Base-by-base conservation (phyloP, 176 grass and related monocot genomes). In the Bolboschoenus planiculmis region DNA sequence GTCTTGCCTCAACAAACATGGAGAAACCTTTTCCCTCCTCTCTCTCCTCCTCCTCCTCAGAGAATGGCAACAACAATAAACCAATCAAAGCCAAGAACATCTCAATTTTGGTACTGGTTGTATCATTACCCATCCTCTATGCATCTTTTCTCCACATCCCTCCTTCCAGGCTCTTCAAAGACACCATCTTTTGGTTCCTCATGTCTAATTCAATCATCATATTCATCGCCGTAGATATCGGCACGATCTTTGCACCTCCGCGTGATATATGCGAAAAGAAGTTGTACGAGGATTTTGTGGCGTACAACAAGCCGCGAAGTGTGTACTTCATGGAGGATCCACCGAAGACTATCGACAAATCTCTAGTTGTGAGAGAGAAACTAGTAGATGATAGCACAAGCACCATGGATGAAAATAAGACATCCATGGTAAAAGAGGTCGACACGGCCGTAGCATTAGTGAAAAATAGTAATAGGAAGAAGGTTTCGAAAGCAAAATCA, bases 171-270 rank as follows among this genome's bases (percentile, higher is more conserved):
- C 92, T 98, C 79, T 64, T 95, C 89, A 57, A 85, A 20, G 96
- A 98, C 89, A 98, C 96, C 89, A 88, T 83, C 90, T 98, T 98
- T 88, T 98, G 96, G 96, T 98, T 98, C 87, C 90, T 98, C 87
- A 93, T 95, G 87, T 98, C 89, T 46, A 98, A 98, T 82, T 93
- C 91, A 86, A 91, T 98, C 86, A 93, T 98, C 87, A 50, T 98
- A 82, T 80, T 98, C 73, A 91, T 98, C 59, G 92, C 86, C 54
- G 86, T 90, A 21, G 96, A 98, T 85, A 93, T 90, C 40, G 96
- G 92, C 64, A 70, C 88, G 48, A 77, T 93, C 89, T 90, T 87
- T 42, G 66, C 92, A 56, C 35, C 83, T 10, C 4, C 78, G 34
- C 63, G 31, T 23, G 64, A 70, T 11, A 27, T 35, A 20, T 60